Evolutionary conservation across 139 green algal genomes (phyloP).

Genomic region (Auxenochlorella protothecoides): DNA sequence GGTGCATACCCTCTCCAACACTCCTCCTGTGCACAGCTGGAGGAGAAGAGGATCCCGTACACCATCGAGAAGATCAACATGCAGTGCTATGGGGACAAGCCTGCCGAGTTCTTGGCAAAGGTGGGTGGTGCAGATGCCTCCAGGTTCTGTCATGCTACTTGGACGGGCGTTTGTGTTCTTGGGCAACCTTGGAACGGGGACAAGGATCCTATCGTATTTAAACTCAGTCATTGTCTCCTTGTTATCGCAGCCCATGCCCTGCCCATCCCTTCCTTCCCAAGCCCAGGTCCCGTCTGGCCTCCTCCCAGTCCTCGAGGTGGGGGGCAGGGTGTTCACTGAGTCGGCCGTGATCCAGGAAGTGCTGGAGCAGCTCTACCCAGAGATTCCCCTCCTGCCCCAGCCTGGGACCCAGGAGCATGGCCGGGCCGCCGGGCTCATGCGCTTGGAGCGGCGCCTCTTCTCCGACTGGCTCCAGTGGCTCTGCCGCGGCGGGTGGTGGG

Average conservation of each 20-base stretch:
- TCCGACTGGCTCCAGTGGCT: conserved; percentile 70
- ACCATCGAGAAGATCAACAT: conserved; percentile 87
- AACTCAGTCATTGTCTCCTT: too few relatives aligned
- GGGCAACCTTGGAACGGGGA: too few relatives aligned
- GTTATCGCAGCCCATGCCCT: neutral
- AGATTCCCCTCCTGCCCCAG: conserved; percentile 59
- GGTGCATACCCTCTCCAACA: too few relatives aligned
- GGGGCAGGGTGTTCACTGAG: conserved; percentile 59
- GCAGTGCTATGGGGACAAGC: conserved; percentile 91
- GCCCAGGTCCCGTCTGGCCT: conserved; percentile 59
- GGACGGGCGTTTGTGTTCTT: too few relatives aligned
- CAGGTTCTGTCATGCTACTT: neutral
- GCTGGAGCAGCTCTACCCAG: conserved; percentile 49
- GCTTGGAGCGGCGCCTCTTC: conserved; percentile 73
- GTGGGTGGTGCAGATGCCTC: conserved; percentile 18
- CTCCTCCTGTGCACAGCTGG: conserved; percentile 36
- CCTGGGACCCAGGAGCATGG: conserved; percentile 25
- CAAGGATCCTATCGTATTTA: too few relatives aligned
- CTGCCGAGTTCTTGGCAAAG: conserved; percentile 56
- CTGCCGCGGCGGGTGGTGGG: conserved; percentile 26
- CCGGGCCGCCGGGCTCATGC: conserved; percentile 47
- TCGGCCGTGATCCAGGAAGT: conserved; percentile 52
- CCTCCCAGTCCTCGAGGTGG: conserved; percentile 84
- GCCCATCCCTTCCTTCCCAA: too few relatives aligned
- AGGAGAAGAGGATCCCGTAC: conserved; percentile 95